These are phyloP conservation scores for Sistotremastrum suecicum DNA, from an alignment of 768 basidiomycete genomes.

Conservation along the genomic window DNA sequence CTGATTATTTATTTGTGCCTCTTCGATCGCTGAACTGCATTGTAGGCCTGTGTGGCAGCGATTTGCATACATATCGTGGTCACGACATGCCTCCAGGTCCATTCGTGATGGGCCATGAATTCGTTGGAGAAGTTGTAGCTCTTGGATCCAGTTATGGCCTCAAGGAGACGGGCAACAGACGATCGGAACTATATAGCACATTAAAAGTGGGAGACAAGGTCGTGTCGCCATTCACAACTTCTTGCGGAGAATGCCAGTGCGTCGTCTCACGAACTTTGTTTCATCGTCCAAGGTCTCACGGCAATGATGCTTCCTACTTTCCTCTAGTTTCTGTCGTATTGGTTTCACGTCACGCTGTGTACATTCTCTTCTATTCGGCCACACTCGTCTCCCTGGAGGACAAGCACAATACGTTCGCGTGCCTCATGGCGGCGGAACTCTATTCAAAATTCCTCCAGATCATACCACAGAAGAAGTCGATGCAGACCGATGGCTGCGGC, in stretches of 20 bases:
- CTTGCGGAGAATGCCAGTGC: conserved; percentile 76
- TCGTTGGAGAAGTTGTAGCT: conserved; percentile 56
- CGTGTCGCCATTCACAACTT: conserved; percentile 69
- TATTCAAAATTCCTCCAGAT: conserved; percentile 28
- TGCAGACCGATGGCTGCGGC: conserved; percentile 1
- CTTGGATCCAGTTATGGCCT: conserved; percentile 46
- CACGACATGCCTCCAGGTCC: conserved; percentile 31
- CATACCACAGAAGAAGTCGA: neutral
- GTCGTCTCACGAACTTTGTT: conserved; percentile 12
- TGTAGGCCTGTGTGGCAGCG: conserved; percentile 31
- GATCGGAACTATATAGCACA: conserved; percentile 48
- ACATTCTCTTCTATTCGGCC: conserved; percentile 48
- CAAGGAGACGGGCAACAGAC: conserved; percentile 21
- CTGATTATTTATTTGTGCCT: too few relatives aligned
- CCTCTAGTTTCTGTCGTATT: conserved; percentile 46
- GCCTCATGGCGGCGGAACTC: conserved; percentile 66
- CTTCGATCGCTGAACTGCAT: too few relatives aligned
- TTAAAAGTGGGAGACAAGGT: conserved; percentile 64
- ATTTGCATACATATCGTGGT: conserved; percentile 63
- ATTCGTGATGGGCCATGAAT: conserved; percentile 61
- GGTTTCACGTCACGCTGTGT: conserved; percentile 64
- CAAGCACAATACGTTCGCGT: conserved; percentile 73
- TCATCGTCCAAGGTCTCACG: neutral
- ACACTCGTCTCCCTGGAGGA: conserved; percentile 49
- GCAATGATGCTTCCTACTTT: neutral